A percentile compares a stretch with the other conserved stretches of the same genome.
These are phyloP conservation scores for Paramecium primaurelia DNA, from an alignment of 73 alveolate genomes.

Conservation along the genomic window DNA sequence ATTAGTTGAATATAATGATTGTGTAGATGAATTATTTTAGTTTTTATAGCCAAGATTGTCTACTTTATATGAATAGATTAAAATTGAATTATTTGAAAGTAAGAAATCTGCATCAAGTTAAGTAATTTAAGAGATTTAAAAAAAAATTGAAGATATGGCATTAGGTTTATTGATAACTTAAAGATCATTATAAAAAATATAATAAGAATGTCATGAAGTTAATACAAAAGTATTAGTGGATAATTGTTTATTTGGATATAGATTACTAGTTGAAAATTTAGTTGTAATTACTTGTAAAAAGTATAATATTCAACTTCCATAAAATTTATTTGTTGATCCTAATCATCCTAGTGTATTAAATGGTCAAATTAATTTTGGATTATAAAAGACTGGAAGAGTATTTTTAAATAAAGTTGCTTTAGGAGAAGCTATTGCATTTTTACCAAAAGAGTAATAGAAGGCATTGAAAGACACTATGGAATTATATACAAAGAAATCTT, in stretches of 20 bases:
- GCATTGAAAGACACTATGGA: slow-evolving; percentile 5
- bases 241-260: slow-evolving; percentile 34
- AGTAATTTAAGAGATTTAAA: neutral
- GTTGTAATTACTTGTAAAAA: slow-evolving; percentile 25
- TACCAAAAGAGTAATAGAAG: neutral
- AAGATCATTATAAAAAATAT: neutral
- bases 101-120: slow-evolving; percentile 9
- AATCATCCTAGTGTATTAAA: neutral
- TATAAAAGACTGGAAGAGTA: neutral
- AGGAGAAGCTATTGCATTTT: neutral
- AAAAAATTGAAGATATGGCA: slow-evolving; percentile 27
- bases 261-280: slow-evolving; percentile 1
- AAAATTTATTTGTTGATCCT: neutral
- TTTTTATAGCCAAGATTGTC: neutral
- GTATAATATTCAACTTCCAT: neutral
- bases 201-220: neutral
- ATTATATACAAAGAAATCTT: neutral
- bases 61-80: neutral
- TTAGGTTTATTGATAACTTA: neutral
- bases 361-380: slow-evolving; percentile 1
- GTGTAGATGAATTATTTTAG: neutral
- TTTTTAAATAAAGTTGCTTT: neutral
- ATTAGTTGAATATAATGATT: neutral
- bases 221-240: slow-evolving; percentile 1
- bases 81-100: slow-evolving; percentile 25